These are phyloP conservation scores for Candida labiduridarum DNA, from an alignment of 1,139 yeast genomes.

Conservation along the genomic window DNA sequence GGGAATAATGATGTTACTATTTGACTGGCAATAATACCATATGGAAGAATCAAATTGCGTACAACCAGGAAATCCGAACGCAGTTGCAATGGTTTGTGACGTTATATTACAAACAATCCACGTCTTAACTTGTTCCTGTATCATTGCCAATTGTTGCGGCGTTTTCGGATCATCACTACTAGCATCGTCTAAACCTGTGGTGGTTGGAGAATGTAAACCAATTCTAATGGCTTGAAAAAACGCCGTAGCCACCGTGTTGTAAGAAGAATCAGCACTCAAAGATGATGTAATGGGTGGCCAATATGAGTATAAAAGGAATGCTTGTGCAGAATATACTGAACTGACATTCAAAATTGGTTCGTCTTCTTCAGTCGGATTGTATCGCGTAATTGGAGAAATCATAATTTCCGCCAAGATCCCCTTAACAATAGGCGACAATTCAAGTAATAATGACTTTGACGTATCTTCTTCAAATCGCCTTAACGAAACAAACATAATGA, in stretches of 20 bases:
- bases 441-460: slow-evolving; percentile 44
- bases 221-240: slow-evolving; percentile 88
- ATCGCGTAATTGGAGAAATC: slow-evolving; percentile 85
- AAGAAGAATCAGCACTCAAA: slow-evolving; percentile 90
- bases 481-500: slow-evolving; percentile 80
- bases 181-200: slow-evolving; percentile 9
- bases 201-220: slow-evolving; percentile 68
- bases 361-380: slow-evolving; percentile 71
- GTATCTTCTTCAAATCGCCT: slow-evolving; percentile 54
- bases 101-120: slow-evolving; percentile 95
- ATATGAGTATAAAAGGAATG: slow-evolving; percentile 80
- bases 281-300: slow-evolving; percentile 98
- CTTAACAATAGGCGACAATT: slow-evolving; percentile 70
- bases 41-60: slow-evolving; percentile 81
- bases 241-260: slow-evolving; percentile 94
- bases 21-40: slow-evolving; percentile 51
- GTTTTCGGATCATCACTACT: slow-evolving; percentile 13
- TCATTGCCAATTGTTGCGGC: slow-evolving; percentile 41
- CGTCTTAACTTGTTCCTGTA: slow-evolving; percentile 79
- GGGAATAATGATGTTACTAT: slow-evolving; percentile 53
- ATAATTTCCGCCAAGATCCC: slow-evolving; percentile 83
- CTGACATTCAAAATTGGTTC: slow-evolving; percentile 85
- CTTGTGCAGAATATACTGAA: slow-evolving; percentile 94
- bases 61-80: slow-evolving; percentile 93
- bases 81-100: slow-evolving; percentile 85